These are phyloP conservation scores for Mimosa pudica DNA, from an alignment of 306 rosid species.

Conservation along the genomic window DNA sequence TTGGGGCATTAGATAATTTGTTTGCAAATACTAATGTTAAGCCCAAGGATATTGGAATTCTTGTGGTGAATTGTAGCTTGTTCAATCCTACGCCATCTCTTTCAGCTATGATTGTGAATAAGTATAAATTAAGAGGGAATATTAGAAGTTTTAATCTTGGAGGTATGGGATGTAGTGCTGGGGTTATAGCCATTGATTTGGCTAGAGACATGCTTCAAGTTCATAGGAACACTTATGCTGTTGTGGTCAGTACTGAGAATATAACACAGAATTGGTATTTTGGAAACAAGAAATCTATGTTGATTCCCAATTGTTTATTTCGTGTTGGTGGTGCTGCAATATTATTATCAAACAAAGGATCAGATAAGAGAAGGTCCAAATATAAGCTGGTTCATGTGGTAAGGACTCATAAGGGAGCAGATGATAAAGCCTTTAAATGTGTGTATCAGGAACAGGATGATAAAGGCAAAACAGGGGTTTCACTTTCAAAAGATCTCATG, in stretches of 20 bases:
- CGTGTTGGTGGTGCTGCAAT: slow-evolving; percentile 62
- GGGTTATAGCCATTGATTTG: slow-evolving; percentile 65
- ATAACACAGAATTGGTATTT: slow-evolving; percentile 75
- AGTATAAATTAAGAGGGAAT: slow-evolving; percentile 56
- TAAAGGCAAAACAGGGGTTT: slow-evolving; percentile 58
- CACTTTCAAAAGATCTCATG: slow-evolving; percentile 66
- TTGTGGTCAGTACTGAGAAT: slow-evolving; percentile 68
- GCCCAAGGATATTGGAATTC: slow-evolving; percentile 55
- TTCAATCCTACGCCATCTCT: slow-evolving; percentile 76
- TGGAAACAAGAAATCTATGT: slow-evolving; percentile 65
- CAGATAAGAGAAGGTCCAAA: slow-evolving; percentile 47
- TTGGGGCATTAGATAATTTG: slow-evolving; percentile 54
- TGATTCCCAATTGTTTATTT: slow-evolving; percentile 69
- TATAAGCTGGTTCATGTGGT: slow-evolving; percentile 63
- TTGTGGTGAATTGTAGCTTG: slow-evolving; percentile 70
- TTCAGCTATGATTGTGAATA: slow-evolving; percentile 71
- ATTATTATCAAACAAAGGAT: slow-evolving; percentile 51
- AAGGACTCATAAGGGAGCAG: slow-evolving; percentile 62
- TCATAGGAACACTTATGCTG: slow-evolving; percentile 56
- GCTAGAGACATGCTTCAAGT: slow-evolving; percentile 67
- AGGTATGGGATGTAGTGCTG: slow-evolving; percentile 77
- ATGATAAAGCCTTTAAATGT: slow-evolving; percentile 55
- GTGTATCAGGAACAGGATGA: slow-evolving; percentile 61
- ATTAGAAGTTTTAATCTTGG: slow-evolving; percentile 58
- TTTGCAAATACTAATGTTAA: slow-evolving; percentile 41